These are phyloP conservation scores for Chaetomium cochliodes DNA, from an alignment of 495 filamentous ascomycete species.

Conservation along the genomic window DNA sequence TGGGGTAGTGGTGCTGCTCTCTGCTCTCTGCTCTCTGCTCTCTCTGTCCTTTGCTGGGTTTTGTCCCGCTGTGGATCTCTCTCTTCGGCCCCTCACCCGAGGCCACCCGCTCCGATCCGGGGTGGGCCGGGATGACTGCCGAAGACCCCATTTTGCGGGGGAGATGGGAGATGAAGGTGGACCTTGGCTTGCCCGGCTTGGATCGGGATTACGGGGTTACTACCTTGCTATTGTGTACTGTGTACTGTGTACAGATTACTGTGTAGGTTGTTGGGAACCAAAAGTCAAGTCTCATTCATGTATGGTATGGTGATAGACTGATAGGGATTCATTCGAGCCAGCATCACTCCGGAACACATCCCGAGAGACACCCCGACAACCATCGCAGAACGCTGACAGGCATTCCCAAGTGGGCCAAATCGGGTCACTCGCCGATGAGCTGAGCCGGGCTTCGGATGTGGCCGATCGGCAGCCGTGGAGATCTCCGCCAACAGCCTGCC, in stretches of 20 bases:
- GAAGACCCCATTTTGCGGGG: background rate
- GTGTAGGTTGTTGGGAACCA: no score
- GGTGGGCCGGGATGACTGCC: background rate
- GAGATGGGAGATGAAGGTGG: no score
- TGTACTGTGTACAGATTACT: no score
- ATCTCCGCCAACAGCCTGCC: background rate
- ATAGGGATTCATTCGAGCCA: no score
- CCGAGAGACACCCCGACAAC: background rate
- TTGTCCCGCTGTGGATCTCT: constrained; percentile 10
- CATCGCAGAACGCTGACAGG: background rate
- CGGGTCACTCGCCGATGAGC: constrained; percentile 1
- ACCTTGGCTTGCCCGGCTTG: background rate
- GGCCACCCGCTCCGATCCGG: constrained; percentile 1
- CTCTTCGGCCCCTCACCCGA: background rate
- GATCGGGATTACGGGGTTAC: no score
- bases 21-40: no score
- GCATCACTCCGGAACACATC: background rate
- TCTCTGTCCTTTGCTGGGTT: no score
- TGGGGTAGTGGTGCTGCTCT: background rate
- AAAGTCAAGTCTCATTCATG: no score
- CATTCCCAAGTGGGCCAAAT: background rate
- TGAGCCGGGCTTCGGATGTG: background rate
- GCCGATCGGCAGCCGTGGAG: background rate
- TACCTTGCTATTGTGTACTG: no score
- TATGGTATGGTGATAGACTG: no score